Evolutionary conservation across 2,329 filamentous ascomycete genomes (phyloP).

Genomic region (Paecilomyces fulvus): DNA sequence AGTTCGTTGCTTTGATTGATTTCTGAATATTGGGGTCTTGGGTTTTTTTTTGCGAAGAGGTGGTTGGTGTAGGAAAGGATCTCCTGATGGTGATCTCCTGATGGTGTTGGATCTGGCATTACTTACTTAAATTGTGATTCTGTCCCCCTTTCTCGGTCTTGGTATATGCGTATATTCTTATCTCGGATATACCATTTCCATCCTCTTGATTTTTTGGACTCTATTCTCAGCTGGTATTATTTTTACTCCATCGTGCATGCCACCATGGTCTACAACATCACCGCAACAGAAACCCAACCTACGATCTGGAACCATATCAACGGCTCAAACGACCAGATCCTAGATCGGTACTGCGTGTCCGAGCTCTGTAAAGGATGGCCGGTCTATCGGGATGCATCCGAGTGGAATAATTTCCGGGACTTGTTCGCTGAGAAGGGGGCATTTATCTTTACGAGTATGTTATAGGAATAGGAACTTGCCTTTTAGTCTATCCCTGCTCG

Average conservation of each 20-base stretch:
- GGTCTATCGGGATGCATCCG: constrained; percentile 45
- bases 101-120: not conserved
- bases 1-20: no score
- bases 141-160: not conserved
- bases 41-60: no score
- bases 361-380: constrained; percentile 50
- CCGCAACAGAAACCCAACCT: constrained; percentile 13
- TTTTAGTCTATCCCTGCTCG: not conserved
- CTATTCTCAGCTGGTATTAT: not conserved
- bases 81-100: not conserved
- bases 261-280: constrained; percentile 16
- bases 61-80: no score
- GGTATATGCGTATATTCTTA: not conserved
- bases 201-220: constrained; percentile 1
- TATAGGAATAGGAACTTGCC: not conserved
- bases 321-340: constrained; percentile 32
- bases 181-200: not conserved
- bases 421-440: constrained; percentile 39
- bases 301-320: constrained; percentile 34
- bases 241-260: not conserved
- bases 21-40: no score
- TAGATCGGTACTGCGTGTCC: constrained; percentile 40
- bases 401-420: constrained; percentile 46
- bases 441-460: constrained; percentile 43
- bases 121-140: not conserved